Evolutionary conservation across 331 rosid genomes (phyloP).

Genomic region (Spiraea crenata): DNA sequence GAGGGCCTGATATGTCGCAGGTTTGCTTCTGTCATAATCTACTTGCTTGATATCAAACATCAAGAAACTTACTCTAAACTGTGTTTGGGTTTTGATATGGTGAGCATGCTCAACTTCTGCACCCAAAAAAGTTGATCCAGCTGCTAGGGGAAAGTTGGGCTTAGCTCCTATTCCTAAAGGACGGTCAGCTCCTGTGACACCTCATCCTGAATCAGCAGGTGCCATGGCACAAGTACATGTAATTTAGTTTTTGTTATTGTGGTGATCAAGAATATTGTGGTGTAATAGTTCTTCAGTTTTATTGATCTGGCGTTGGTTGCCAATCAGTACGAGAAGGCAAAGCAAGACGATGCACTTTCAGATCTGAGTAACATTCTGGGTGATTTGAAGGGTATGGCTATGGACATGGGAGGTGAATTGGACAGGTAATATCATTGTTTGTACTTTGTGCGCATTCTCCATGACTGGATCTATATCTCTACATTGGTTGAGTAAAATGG

Average conservation of each 20-base stretch:
- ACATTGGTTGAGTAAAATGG: slow-evolving; percentile 10
- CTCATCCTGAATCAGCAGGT: slow-evolving; percentile 48
- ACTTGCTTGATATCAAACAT: background rate
- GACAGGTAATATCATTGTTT: slow-evolving; percentile 42
- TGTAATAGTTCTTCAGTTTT: slow-evolving; percentile 14
- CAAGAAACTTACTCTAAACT: background rate
- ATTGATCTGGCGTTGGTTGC: background rate
- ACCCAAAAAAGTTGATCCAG: slow-evolving; percentile 38
- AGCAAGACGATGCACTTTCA: slow-evolving; percentile 82
- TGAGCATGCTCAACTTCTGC: background rate
- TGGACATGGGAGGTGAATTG: slow-evolving; percentile 80
- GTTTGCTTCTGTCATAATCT: slow-evolving; percentile 34
- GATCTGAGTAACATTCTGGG: slow-evolving; percentile 85
- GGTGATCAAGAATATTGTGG: background rate
- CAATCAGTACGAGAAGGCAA: slow-evolving; percentile 63
- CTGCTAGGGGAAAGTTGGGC: slow-evolving; percentile 65
- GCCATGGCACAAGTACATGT: slow-evolving; percentile 75
- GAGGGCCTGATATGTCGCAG: slow-evolving; percentile 80
- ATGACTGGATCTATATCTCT: background rate
- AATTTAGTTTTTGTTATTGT: slow-evolving; percentile 1
- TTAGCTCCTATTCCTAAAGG: slow-evolving; percentile 55
- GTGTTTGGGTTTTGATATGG: background rate
- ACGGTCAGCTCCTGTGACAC: slow-evolving; percentile 46
- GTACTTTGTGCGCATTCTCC: background rate
- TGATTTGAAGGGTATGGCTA: slow-evolving; percentile 92